Percentiles rank a stretch among this genome's conserved stretches.
Evolutionary conservation across 2,329 filamentous ascomycete genomes (phyloP).

Genomic region (Chaetomium globosum): DNA sequence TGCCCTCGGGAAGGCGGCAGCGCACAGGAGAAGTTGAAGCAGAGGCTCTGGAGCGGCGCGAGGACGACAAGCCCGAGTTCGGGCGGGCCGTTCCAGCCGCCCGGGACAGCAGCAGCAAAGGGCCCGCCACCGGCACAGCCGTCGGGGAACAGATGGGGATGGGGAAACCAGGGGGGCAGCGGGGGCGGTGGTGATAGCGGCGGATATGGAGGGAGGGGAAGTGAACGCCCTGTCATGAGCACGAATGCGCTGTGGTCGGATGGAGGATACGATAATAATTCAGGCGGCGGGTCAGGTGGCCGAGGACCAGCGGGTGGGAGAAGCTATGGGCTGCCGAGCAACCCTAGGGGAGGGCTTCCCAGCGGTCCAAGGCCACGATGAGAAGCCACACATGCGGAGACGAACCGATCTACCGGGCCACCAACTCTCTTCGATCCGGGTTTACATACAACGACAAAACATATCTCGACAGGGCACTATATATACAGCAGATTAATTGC

Average conservation of each 20-base stretch:
- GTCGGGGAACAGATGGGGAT: slow-evolving; percentile 39
- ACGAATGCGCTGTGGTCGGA: slow-evolving; percentile 54
- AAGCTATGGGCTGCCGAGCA: slow-evolving; percentile 50
- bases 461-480: not conserved
- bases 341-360: slow-evolving; percentile 48
- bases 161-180: slow-evolving; percentile 41
- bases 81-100: slow-evolving; percentile 53
- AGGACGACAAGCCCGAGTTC: slow-evolving; percentile 59
- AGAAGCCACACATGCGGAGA: slow-evolving; percentile 25
- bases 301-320: slow-evolving; percentile 37
- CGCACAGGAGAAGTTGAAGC: slow-evolving; percentile 81
- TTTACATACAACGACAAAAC: not conserved
- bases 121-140: slow-evolving; percentile 24
- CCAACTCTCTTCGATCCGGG: not conserved
- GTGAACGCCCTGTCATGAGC: slow-evolving; percentile 48
- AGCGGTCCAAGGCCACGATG: slow-evolving; percentile 48
- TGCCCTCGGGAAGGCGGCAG: slow-evolving; percentile 53
- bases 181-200: slow-evolving; percentile 30
- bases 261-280: slow-evolving; percentile 47
- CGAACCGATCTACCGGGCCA: not conserved
- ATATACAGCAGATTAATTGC: not conserved
- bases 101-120: slow-evolving; percentile 40
- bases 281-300: slow-evolving; percentile 42
- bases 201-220: slow-evolving; percentile 38
- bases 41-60: slow-evolving; percentile 69